A percentile compares a stretch with the other conserved stretches of the same genome.
phyloP scores from a whole-genome alignment of 345 rosid species.

The Iberis pinnata region DNA sequence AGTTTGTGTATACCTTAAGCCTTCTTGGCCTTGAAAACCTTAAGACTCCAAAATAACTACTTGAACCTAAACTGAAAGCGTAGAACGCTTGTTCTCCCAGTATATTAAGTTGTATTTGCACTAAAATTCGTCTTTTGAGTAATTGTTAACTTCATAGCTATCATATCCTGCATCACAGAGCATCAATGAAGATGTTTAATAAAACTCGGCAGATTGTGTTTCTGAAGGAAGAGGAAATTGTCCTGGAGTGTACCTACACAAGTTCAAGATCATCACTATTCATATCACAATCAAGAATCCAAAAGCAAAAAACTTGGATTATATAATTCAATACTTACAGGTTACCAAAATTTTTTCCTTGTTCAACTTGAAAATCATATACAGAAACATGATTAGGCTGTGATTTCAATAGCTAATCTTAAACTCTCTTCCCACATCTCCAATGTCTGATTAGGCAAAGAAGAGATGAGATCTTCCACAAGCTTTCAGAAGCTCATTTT shows the following conservation, averaged over 20 bases:
- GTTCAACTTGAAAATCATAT: constrained; percentile 96
- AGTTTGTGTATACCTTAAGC: constrained; percentile 58
- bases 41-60: constrained; percentile 67
- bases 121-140: constrained; percentile 50
- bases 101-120: constrained; percentile 78
- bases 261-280: constrained; percentile 3
- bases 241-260: constrained; percentile 80
- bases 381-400: constrained; percentile 72
- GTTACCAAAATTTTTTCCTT: constrained; percentile 74
- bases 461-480: constrained; percentile 96
- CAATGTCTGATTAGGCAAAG: constrained; percentile 73
- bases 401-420: constrained; percentile 47
- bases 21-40: constrained; percentile 89
- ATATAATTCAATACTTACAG: constrained; percentile 51
- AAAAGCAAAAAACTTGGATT: not conserved
- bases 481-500: constrained; percentile 68
- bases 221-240: constrained; percentile 86
- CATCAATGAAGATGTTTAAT: constrained; percentile 57
- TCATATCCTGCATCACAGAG: constrained; percentile 58
- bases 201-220: constrained; percentile 65
- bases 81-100: constrained; percentile 84
- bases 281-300: not conserved
- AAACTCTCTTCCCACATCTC: constrained; percentile 89
- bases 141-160: constrained; percentile 88
- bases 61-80: constrained; percentile 86